Base-by-base conservation (phyloP, 2,329 filamentous ascomycete genomes). In the Fusarium marasasianum region DNA sequence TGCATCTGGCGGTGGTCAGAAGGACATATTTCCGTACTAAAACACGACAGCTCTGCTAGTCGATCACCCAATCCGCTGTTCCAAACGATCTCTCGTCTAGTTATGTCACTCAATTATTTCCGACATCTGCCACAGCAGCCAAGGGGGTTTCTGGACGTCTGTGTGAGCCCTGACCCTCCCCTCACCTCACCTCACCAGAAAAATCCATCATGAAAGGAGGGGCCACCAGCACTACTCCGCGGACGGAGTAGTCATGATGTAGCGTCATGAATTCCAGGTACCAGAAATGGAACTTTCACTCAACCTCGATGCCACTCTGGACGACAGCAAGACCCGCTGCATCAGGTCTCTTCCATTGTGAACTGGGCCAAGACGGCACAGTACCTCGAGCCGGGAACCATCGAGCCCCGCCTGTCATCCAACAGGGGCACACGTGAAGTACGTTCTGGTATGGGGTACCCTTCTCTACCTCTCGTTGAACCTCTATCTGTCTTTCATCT, bases 201-300 rank as follows among this genome's bases (percentile, higher is more conserved):
- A 63, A 48, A 51, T 31, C 31, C 55, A 59, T 72, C 72, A 65
- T 69, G 63, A 67, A 74, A 72, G 67, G 67, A 69, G 71, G 71
- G 71, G 63, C 68, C 63, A 35, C 63, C 59, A 69, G 40, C 55
- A 57, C 58, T 63, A 69, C 58, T 65, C 64, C 67, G 53, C 63
- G 48, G 55, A 69, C 43, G 37, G 48, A 8, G 22, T 33, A 69
- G 60, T 72, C 71, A 74, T 73, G 71, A 72, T 73, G 50, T 54
- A 69, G 55, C 45, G 66, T 50, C 57, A 60, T 73, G 65, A 71
- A 70, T 70, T 75, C 58, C 47, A 63, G 70, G 73, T 74, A 74
- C 73, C 57, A 54, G 26, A 63, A 59, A 56, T 56, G 48, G 62
- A 74, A 71, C 47, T 74, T 45, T 47, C 43, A 31, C 24, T 29